Conservation (phyloP, 768 basidiomycete genomes). For the Mrakia blollopis region DNA sequence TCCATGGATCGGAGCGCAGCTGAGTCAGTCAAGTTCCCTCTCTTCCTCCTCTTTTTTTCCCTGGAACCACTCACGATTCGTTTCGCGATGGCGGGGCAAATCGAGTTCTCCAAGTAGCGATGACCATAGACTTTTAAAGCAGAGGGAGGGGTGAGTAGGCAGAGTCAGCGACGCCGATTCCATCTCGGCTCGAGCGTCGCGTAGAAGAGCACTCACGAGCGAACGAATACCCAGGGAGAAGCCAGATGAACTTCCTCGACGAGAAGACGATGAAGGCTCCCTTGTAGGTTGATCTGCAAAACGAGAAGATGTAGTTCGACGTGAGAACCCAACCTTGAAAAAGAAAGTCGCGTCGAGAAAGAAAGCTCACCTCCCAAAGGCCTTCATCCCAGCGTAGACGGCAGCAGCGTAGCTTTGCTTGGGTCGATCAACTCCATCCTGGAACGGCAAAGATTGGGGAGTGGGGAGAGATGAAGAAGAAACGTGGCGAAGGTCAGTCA, state of each 20-base stretch:
- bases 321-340: background rate
- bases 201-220: background rate
- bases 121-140: constrained; percentile 35
- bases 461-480: background rate
- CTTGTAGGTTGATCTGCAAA: constrained; percentile 17
- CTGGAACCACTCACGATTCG: no score
- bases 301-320: background rate
- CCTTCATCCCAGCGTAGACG: background rate
- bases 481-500: no score
- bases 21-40: no score
- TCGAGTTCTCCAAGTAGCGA: constrained; percentile 38
- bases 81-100: constrained; percentile 39
- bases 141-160: constrained; percentile 13
- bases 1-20: no score
- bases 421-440: background rate
- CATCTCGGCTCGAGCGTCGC: background rate
- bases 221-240: constrained; percentile 30
- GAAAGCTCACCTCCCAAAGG: background rate
- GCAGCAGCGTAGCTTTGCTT: background rate
- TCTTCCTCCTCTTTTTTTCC: no score
- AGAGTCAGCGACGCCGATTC: background rate
- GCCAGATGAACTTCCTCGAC: constrained; percentile 34
- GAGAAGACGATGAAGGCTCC: constrained; percentile 31
- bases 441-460: no score
- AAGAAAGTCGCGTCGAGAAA: background rate